Evolutionary conservation across 495 filamentous ascomycete species (phyloP).

Genomic region (Neurospora africana): DNA sequence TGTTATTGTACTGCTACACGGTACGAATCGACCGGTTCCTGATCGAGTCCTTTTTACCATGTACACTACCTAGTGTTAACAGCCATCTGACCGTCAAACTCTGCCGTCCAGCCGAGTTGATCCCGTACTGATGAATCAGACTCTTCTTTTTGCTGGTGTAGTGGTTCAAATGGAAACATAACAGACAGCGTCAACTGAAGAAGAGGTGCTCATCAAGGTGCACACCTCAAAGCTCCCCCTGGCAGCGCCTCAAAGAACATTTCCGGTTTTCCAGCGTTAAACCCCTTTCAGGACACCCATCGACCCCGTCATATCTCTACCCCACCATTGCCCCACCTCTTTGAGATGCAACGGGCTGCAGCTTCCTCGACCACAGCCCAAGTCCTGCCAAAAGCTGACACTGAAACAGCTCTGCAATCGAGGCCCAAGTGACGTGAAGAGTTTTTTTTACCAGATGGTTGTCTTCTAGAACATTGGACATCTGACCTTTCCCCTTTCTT

Average conservation of each 20-base stretch:
- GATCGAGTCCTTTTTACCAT: background rate
- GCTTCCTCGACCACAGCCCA: conserved; percentile 1
- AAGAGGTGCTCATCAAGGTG: background rate
- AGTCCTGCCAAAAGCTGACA: background rate
- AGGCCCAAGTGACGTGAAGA: conserved; percentile 2
- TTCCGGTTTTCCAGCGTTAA: background rate
- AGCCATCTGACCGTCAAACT: background rate
- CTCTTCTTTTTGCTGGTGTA: no score
- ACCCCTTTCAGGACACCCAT: background rate
- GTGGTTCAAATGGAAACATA: no score
- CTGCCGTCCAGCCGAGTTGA: background rate
- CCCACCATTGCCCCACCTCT: conserved; percentile 3
- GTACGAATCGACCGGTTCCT: background rate
- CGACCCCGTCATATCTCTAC: background rate
- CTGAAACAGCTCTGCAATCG: background rate
- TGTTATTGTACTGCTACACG: background rate
- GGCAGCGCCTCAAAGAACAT: background rate
- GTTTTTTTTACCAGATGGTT: background rate
- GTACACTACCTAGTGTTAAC: no score
- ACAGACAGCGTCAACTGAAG: background rate
- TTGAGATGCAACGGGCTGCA: background rate
- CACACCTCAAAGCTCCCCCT: background rate
- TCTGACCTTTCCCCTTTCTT: background rate
- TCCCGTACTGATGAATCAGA: no score
- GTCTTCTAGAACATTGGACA: background rate